phyloP scores from a whole-genome alignment of 306 rosid genomes.

The Inga oerstediana region DNA sequence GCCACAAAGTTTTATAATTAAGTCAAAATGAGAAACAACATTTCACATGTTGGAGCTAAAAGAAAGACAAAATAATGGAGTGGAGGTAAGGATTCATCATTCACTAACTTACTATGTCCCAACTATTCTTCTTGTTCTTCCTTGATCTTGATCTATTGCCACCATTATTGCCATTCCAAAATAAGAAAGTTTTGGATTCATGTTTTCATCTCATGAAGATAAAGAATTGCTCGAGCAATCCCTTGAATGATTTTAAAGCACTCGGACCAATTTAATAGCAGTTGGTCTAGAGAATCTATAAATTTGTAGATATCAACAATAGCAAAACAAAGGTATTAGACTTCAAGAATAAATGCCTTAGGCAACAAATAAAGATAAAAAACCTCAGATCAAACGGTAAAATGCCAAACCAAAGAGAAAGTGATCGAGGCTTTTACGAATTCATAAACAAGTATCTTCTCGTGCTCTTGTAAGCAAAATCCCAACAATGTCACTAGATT shows the following conservation, averaged over 20 bases:
- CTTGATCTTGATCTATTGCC: not conserved
- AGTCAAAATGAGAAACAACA: not conserved
- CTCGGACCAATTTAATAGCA: too few relatives aligned
- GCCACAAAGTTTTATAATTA: too few relatives aligned
- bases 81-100: too few relatives aligned
- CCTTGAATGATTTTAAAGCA: conserved; percentile 29
- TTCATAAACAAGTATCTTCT: conserved; percentile 34
- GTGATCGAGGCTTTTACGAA: conserved; percentile 25
- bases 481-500: conserved; percentile 47
- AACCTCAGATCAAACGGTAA: too few relatives aligned
- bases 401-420: not conserved
- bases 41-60: not conserved
- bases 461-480: conserved; percentile 39
- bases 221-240: conserved; percentile 32
- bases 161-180: not conserved
- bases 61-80: too few relatives aligned
- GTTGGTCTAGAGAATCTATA: too few relatives aligned
- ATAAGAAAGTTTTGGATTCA: not conserved
- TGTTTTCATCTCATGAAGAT: conserved; percentile 17
- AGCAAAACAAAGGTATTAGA: too few relatives aligned
- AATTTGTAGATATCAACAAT: too few relatives aligned
- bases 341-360: too few relatives aligned
- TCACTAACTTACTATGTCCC: conserved; percentile 6
- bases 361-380: too few relatives aligned
- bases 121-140: not conserved